Evolutionary conservation across 306 rosid genomes (phyloP).

Genomic region (Medicago lupulina): DNA sequence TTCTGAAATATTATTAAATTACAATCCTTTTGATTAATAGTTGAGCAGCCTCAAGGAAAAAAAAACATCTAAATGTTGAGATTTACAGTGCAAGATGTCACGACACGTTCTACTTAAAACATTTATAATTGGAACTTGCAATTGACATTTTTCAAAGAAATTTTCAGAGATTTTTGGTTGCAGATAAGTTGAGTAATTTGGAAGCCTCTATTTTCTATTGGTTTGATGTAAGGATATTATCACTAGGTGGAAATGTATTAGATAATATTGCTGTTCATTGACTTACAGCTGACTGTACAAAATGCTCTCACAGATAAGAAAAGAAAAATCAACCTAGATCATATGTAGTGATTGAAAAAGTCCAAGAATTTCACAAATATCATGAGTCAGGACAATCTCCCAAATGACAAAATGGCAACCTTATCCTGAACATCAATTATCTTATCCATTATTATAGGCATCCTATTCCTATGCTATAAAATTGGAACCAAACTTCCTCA

Average conservation of each 20-base stretch:
- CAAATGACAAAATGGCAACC: constrained; percentile 36
- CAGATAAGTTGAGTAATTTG: too few relatives aligned
- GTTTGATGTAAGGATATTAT: too few relatives aligned
- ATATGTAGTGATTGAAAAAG: neutral
- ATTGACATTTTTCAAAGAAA: too few relatives aligned
- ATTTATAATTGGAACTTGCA: too few relatives aligned
- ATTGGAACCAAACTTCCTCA: constrained; percentile 17
- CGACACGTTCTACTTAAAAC: too few relatives aligned
- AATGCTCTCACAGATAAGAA: neutral
- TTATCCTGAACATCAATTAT: constrained; percentile 58
- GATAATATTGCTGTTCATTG: too few relatives aligned
- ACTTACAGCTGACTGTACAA: constrained; percentile 15
- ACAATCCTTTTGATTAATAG: neutral
- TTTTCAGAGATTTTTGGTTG: too few relatives aligned
- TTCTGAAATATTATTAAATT: neutral
- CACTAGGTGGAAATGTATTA: too few relatives aligned
- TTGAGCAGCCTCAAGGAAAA: neutral
- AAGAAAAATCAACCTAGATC: too few relatives aligned
- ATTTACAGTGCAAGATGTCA: too few relatives aligned
- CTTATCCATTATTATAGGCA: constrained; percentile 30
- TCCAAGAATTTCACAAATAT: constrained; percentile 51
- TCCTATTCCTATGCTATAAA: constrained; percentile 37
- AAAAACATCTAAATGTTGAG: neutral
- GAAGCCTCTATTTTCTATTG: too few relatives aligned
- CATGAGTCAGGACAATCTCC: constrained; percentile 38